Conservation (phyloP, 2,329 filamentous ascomycete species). For the Leptodontidium sp. region DNA sequence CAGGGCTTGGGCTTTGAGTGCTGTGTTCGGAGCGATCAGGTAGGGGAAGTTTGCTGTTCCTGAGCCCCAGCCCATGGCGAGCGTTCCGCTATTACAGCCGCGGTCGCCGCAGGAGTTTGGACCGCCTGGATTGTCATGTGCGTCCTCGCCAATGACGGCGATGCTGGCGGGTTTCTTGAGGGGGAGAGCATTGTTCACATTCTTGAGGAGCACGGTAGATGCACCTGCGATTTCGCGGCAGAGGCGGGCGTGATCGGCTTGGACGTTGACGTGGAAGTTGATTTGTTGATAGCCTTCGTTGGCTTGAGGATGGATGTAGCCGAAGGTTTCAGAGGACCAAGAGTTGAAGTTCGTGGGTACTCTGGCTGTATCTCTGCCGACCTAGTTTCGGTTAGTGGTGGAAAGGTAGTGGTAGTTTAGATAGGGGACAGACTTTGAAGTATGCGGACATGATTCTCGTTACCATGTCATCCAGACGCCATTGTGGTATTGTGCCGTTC, state of each 20-base stretch:
- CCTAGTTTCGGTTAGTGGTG: constrained; percentile 24
- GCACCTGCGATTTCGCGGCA: constrained; percentile 82
- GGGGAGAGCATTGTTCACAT: constrained; percentile 73
- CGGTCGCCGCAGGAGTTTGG: constrained; percentile 76
- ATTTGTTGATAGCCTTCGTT: constrained; percentile 54
- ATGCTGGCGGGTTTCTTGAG: constrained; percentile 78
- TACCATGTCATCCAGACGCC: constrained; percentile 90
- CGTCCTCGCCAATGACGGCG: constrained; percentile 83
- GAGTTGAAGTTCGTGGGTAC: constrained; percentile 81
- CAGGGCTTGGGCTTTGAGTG: constrained; percentile 69
- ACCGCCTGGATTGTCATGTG: constrained; percentile 76
- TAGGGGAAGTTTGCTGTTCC: constrained; percentile 80
- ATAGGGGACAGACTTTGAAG: constrained; percentile 59
- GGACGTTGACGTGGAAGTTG: constrained; percentile 86
- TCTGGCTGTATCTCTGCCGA: constrained; percentile 52
- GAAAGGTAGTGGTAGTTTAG: not conserved
- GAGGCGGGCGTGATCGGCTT: constrained; percentile 73
- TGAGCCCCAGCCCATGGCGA: constrained; percentile 83
- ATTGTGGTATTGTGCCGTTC: constrained; percentile 89
- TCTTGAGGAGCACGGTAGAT: constrained; percentile 90
- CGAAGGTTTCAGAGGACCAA: constrained; percentile 81
- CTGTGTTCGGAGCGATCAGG: constrained; percentile 76
- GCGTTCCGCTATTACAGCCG: constrained; percentile 64
- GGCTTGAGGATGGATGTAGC: constrained; percentile 51
- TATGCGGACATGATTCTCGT: constrained; percentile 79